A percentile compares a stretch with the other conserved stretches of the same genome.
These are phyloP conservation scores for Hyaloscypha finlandica DNA, from an alignment of 495 filamentous ascomycete species.

Conservation along the genomic window DNA sequence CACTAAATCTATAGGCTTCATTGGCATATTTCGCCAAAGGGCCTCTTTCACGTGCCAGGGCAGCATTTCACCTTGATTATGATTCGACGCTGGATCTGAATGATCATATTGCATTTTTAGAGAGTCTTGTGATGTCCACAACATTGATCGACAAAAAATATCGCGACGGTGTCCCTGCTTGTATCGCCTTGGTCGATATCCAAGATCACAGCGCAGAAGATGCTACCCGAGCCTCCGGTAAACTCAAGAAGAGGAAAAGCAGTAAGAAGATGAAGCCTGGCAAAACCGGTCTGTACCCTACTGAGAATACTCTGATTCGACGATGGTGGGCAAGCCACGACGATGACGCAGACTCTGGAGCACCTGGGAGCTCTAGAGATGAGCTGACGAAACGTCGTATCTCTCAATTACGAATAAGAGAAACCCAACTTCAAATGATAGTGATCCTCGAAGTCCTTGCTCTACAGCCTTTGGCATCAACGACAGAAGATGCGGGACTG, in stretches of 20 bases:
- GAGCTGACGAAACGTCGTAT: constrained; percentile 58
- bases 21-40: constrained; percentile 98
- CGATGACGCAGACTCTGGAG: constrained; percentile 33
- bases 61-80: constrained; percentile 65
- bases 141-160: constrained; percentile 88
- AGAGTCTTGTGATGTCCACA: constrained; percentile 69
- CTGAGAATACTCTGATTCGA: constrained; percentile 72
- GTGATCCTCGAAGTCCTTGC: constrained; percentile 86
- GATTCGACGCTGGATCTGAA: constrained; percentile 53
- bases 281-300: constrained; percentile 74
- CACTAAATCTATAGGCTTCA: constrained; percentile 59
- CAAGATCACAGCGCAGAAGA: constrained; percentile 61
- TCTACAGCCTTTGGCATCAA: constrained; percentile 54
- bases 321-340: constrained; percentile 70
- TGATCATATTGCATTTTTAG: constrained; percentile 68
- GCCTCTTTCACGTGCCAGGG: constrained; percentile 83
- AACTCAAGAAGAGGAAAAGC: constrained; percentile 58
- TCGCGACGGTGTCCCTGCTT: constrained; percentile 68
- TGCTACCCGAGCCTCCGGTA: constrained; percentile 39
- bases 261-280: constrained; percentile 70
- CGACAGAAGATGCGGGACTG: constrained; percentile 39
- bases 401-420: constrained; percentile 66
- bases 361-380: constrained; percentile 48
- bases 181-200: constrained; percentile 64
- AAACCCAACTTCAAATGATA: constrained; percentile 90